phyloP scores from a whole-genome alignment of 768 basidiomycete species.

The Cyclocybe aegerita region DNA sequence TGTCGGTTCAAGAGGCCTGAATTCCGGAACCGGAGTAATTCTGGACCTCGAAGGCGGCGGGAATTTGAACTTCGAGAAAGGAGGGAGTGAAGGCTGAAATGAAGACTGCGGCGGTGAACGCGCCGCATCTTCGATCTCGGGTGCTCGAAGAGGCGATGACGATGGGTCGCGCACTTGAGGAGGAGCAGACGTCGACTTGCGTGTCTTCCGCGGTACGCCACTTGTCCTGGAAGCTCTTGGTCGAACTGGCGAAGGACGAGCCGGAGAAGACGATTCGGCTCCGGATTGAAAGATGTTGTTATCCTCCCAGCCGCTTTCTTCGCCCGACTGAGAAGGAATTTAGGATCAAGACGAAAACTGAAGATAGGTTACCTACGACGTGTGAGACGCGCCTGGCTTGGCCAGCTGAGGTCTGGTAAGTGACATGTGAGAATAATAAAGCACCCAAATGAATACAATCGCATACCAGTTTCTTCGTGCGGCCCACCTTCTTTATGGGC shows the following conservation, averaged over 20 bases:
- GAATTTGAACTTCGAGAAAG: constrained; percentile 18
- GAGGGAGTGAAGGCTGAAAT: constrained; percentile 50
- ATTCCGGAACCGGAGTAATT: constrained; percentile 19
- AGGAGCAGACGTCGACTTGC: constrained; percentile 74
- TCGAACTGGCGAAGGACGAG: constrained; percentile 56
- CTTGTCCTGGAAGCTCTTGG: constrained; percentile 42
- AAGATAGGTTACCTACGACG: constrained; percentile 22
- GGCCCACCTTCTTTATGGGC: constrained; percentile 58
- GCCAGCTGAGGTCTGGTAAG: constrained; percentile 45
- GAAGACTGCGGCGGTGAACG: constrained; percentile 33
- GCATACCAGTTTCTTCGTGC: constrained; percentile 58
- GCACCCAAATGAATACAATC: not conserved
- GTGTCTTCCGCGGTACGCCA: constrained; percentile 45
- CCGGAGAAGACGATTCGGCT: constrained; percentile 83
- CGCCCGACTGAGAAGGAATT: constrained; percentile 29
- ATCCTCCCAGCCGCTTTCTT: constrained; percentile 88
- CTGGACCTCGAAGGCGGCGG: constrained; percentile 22
- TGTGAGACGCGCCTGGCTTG: constrained; percentile 58
- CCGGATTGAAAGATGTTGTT: constrained; percentile 90
- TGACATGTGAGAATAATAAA: constrained; percentile 4
- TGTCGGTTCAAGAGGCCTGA: not conserved
- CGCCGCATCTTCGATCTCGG: constrained; percentile 14
- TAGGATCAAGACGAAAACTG: constrained; percentile 6
- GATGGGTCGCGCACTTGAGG: constrained; percentile 47
- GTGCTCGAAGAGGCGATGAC: constrained; percentile 36